These are phyloP conservation scores for Cercospora berteroae DNA, from an alignment of 2,329 filamentous ascomycete genomes.

Conservation along the genomic window DNA sequence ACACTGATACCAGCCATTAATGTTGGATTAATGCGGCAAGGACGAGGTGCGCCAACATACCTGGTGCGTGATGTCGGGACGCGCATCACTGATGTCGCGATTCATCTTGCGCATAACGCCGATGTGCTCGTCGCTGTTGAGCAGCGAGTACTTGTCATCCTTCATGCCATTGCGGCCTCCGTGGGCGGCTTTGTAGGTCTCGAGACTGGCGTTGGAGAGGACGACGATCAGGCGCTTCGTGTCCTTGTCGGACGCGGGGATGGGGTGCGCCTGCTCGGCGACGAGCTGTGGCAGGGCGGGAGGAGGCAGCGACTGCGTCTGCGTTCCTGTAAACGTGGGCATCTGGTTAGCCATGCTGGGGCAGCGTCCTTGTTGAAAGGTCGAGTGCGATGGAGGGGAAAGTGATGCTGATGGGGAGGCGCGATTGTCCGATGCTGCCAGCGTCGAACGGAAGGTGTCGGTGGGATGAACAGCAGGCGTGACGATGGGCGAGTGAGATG, in stretches of 20 bases:
- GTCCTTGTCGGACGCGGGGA: conserved; percentile 82
- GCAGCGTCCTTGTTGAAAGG: conserved; percentile 41
- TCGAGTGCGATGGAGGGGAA: conserved; percentile 17
- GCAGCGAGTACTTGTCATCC: conserved; percentile 85
- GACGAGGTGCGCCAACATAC: conserved; percentile 47
- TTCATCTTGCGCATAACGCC: conserved; percentile 99
- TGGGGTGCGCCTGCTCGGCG: conserved; percentile 85
- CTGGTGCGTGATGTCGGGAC: conserved; percentile 98
- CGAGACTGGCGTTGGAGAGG: conserved; percentile 92
- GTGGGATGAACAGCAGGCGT: background rate
- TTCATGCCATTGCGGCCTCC: conserved; percentile 60
- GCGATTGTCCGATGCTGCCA: background rate
- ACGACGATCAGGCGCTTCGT: conserved; percentile 91
- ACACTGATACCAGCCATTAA: conserved; percentile 60
- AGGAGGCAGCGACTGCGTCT: conserved; percentile 88
- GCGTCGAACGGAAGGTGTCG: background rate
- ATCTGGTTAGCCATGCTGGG: conserved; percentile 34
- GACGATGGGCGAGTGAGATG: background rate
- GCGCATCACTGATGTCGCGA: conserved; percentile 93
- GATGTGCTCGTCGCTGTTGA: conserved; percentile 99
- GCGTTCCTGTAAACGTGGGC: conserved; percentile 32
- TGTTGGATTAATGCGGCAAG: conserved; percentile 24
- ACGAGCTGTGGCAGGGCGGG: conserved; percentile 87
- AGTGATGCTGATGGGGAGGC: conserved; percentile 1
- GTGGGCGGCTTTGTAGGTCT: conserved; percentile 86